Conservation (phyloP, 2,329 filamentous ascomycete genomes). For the Thyridium curvatum region DNA sequence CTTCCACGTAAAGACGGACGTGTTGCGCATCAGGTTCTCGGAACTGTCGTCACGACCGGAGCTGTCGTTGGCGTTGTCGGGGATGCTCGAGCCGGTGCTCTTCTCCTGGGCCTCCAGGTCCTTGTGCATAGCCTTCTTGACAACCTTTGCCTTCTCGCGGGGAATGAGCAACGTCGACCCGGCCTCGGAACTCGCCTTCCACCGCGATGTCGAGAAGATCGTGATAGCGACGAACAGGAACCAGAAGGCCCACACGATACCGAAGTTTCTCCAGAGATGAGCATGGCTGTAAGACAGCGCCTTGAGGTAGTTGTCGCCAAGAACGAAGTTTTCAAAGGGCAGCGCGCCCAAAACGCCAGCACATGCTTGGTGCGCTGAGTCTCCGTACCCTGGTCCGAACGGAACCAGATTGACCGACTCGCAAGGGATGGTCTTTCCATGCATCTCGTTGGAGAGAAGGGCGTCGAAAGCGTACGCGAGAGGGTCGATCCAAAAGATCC, state of each 20-base stretch:
- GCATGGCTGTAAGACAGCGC: no score
- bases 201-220: slow-evolving; percentile 48
- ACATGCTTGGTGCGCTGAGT: slow-evolving; percentile 41
- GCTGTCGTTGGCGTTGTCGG: not conserved
- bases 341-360: slow-evolving; percentile 56
- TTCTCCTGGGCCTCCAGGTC: slow-evolving; percentile 48
- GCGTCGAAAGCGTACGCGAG: slow-evolving; percentile 60
- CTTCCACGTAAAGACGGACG: slow-evolving; percentile 65
- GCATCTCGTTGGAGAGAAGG: slow-evolving; percentile 49
- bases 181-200: slow-evolving; percentile 46
- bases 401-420: slow-evolving; percentile 44
- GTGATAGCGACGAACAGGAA: no score
- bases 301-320: no score
- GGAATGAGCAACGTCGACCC: slow-evolving; percentile 55
- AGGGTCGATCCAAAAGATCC: slow-evolving; percentile 62
- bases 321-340: no score
- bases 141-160: slow-evolving; percentile 45
- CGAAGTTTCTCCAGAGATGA: slow-evolving; percentile 71
- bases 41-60: slow-evolving; percentile 12
- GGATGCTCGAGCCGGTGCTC: no score
- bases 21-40: slow-evolving; percentile 45
- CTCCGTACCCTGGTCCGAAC: slow-evolving; percentile 37
- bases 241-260: slow-evolving; percentile 71
- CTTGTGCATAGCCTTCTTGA: slow-evolving; percentile 15
- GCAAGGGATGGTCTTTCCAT: slow-evolving; percentile 46